Percentiles rank a stretch among this genome's conserved stretches.
These are phyloP conservation scores for Tulasnella sp. DNA, from an alignment of 768 basidiomycete species.

Conservation along the genomic window DNA sequence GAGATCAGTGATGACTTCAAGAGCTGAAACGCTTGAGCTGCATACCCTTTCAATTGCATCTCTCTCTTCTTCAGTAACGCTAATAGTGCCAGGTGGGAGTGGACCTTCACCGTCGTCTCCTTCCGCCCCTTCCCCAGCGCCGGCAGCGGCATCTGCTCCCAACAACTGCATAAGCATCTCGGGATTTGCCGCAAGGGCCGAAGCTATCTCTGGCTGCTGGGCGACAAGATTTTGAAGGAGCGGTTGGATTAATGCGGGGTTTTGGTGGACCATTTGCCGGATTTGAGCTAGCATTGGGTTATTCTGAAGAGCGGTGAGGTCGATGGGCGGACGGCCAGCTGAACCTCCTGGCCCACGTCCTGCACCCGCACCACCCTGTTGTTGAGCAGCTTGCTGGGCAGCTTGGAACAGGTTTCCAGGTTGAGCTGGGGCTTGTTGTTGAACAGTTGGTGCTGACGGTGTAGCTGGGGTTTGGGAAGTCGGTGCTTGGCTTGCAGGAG, in stretches of 20 bases:
- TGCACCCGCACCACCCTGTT: conserved; percentile 31
- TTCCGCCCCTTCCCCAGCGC: conserved; percentile 26
- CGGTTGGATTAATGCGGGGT: conserved; percentile 71
- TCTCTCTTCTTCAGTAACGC: conserved; percentile 78
- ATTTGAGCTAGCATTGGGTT: conserved; percentile 64
- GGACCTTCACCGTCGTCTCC: conserved; percentile 35
- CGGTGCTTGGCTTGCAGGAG: conserved; percentile 34
- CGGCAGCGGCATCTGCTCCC: conserved; percentile 29
- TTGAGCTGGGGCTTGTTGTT: conserved; percentile 17
- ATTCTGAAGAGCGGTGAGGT: conserved; percentile 40
- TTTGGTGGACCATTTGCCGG: conserved; percentile 60
- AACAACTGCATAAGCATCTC: too few relatives aligned
- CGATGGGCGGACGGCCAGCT: conserved; percentile 38
- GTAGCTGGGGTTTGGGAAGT: conserved; percentile 31
- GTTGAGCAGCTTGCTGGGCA: conserved; percentile 27
- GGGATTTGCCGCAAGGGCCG: conserved; percentile 42
- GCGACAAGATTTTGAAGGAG: conserved; percentile 80
- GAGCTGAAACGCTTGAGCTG: background rate
- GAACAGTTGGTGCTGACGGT: conserved; percentile 26
- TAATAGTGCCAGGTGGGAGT: conserved; percentile 47
- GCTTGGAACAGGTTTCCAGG: conserved; percentile 72
- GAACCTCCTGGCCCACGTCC: conserved; percentile 33
- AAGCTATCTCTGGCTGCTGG: conserved; percentile 61
- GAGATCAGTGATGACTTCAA: background rate
- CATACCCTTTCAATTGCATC: conserved; percentile 84